Base-by-base conservation (phyloP, 2,329 filamentous ascomycete species). In the Venturia carpophila region DNA sequence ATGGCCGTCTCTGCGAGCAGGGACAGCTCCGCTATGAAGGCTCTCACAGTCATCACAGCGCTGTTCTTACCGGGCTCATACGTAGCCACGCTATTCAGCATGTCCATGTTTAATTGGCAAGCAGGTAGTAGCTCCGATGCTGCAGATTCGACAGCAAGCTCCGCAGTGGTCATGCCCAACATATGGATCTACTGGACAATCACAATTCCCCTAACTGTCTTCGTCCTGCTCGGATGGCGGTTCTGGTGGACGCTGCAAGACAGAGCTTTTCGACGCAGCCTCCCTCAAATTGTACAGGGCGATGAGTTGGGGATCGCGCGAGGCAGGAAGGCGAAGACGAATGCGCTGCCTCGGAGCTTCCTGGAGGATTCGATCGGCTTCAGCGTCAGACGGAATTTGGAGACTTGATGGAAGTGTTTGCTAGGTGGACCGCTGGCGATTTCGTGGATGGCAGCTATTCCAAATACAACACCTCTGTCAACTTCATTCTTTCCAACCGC, bases 21-120 rank as follows among this genome's bases (percentile, higher is more conserved):
- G 55, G 55, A 58, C 27, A 58, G 55, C 55, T 58, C 55, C 55
- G 55, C 55, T n/a, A 58, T 58, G 55, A 58, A 58, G 17, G 55
- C 24, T 34, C 60, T 62, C 17, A 24, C 62, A 11, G 62, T 52
- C 27, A 52, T 63, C n/a, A 52, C 62, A 15, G 43, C 62, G 24
- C 5, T 52, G 15, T 52, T 63, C 30, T 39, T 63, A 19, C 62
- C 62, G 2, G 62, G 24, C 19, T 52, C 41, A 6, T 63, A 39
- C 27, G 19, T 63, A 21, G 62, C 62, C 17, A 63, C 62, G 9
- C 24, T 63, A 17, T 63, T 63, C 62, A 49, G 41, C 62, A 63
- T 63, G 62, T 30, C 24, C 41, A 63, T 63, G 62, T 63, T 63
- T 24, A 27, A 63, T 43, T 63, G 62, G 62, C 60, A 62, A 45